Percentiles rank a stretch among this genome's conserved stretches.
These are phyloP conservation scores for Saturnispora dispora DNA, from an alignment of 805 yeast genomes.

Conservation along the genomic window DNA sequence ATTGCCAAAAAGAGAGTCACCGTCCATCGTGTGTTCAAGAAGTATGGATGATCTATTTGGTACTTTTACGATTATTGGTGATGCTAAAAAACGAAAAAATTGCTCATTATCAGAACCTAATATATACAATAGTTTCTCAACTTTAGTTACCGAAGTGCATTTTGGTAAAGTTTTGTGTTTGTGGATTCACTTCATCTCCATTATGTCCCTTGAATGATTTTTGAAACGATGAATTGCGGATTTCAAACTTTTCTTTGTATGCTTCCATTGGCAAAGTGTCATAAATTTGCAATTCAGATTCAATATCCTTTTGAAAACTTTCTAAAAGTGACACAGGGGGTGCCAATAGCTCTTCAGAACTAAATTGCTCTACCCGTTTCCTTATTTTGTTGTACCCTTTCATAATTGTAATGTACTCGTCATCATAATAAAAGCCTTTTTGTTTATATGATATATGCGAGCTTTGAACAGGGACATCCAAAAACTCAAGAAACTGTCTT, in stretches of 20 bases:
- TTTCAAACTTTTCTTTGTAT: neutral
- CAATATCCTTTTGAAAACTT: neutral
- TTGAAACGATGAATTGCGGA: neutral
- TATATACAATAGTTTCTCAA: neutral
- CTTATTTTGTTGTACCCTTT: slow-evolving; percentile 47
- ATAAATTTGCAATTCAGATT: neutral
- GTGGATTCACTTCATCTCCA: neutral
- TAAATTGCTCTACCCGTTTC: slow-evolving; percentile 36
- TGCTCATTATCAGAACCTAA: neutral
- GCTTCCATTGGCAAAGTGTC: neutral
- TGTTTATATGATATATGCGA: neutral
- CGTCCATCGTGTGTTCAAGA: slow-evolving; percentile 1
- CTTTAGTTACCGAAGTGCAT: neutral
- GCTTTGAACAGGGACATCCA: slow-evolving; percentile 29
- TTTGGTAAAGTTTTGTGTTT: neutral
- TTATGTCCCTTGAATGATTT: neutral
- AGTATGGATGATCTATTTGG: neutral
- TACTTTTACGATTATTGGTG: neutral
- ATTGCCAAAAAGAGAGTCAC: slow-evolving; percentile 3
- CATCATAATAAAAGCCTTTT: neutral
- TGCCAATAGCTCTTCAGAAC: neutral
- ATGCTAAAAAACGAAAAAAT: neutral
- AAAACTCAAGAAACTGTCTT: slow-evolving; percentile 46
- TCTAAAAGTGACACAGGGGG: neutral
- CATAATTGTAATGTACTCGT: slow-evolving; percentile 35